Conservation (phyloP, 306 rosid species). For the Cucumis cinereus region DNA sequence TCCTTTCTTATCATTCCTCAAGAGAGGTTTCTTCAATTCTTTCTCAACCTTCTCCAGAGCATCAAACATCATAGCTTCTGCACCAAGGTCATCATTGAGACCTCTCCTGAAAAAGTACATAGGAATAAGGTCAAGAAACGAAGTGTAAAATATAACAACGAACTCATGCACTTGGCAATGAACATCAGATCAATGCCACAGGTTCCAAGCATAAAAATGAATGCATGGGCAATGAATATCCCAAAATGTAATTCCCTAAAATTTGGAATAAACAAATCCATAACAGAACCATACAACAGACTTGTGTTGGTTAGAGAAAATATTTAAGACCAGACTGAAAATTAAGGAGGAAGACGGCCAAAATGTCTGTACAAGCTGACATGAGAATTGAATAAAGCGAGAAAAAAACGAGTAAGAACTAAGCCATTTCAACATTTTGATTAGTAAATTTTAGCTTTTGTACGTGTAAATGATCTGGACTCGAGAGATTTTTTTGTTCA, state of each 20-base stretch:
- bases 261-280: background rate
- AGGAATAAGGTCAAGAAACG: background rate
- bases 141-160: background rate
- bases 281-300: background rate
- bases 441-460: background rate
- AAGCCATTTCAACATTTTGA: background rate
- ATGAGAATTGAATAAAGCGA: background rate
- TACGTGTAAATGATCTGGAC: background rate
- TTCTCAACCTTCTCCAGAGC: conserved; percentile 89
- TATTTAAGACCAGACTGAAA: background rate
- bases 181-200: background rate
- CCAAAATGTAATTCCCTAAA: background rate
- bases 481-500: background rate
- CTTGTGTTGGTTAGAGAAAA: background rate
- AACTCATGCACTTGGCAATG: background rate
- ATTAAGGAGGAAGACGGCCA: background rate
- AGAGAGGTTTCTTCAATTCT: conserved; percentile 61
- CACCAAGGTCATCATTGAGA: conserved; percentile 66
- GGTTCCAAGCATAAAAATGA: background rate
- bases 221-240: background rate
- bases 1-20: conserved; percentile 85
- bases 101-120: conserved; percentile 48
- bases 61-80: conserved; percentile 74
- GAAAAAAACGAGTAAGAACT: background rate
- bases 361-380: background rate